These are phyloP conservation scores for Dalbergia cochinchinensis DNA, from an alignment of 306 rosid genomes.

Conservation along the genomic window DNA sequence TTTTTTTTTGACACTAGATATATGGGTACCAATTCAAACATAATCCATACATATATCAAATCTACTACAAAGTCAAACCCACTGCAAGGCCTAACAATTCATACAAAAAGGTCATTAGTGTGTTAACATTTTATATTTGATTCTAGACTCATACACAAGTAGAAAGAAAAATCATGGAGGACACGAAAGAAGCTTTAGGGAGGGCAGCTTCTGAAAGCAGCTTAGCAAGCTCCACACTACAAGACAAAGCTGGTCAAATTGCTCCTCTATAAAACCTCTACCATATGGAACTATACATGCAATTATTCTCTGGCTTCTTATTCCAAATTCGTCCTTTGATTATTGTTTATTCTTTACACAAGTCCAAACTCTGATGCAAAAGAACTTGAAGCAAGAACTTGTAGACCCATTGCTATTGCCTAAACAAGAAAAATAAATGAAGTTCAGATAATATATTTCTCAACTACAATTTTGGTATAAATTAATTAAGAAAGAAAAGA, in stretches of 20 bases:
- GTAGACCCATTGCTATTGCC: too few species aligned
- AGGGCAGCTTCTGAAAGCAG: slow-evolving; percentile 58
- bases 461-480: too few species aligned
- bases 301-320: slow-evolving; percentile 45
- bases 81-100: too few species aligned
- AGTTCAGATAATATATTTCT: too few species aligned
- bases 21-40: too few species aligned
- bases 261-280: slow-evolving; percentile 49
- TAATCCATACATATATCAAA: too few species aligned
- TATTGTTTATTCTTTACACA: slow-evolving; percentile 17
- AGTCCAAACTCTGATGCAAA: too few species aligned
- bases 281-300: slow-evolving; percentile 64
- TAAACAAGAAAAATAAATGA: too few species aligned
- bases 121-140: slow-evolving; percentile 40
- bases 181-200: slow-evolving; percentile 62
- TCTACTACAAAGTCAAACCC: too few species aligned
- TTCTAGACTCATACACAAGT: slow-evolving; percentile 87
- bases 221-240: slow-evolving; percentile 48
- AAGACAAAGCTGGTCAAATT: slow-evolving; percentile 52
- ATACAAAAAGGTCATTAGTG: background rate
- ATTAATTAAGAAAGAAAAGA: too few species aligned
- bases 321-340: slow-evolving; percentile 29
- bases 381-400: too few species aligned
- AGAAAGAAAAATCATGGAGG: slow-evolving; percentile 71
- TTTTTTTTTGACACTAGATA: too few species aligned